phyloP scores from a whole-genome alignment of 495 filamentous ascomycete species.

The Penicillium silybi region DNA sequence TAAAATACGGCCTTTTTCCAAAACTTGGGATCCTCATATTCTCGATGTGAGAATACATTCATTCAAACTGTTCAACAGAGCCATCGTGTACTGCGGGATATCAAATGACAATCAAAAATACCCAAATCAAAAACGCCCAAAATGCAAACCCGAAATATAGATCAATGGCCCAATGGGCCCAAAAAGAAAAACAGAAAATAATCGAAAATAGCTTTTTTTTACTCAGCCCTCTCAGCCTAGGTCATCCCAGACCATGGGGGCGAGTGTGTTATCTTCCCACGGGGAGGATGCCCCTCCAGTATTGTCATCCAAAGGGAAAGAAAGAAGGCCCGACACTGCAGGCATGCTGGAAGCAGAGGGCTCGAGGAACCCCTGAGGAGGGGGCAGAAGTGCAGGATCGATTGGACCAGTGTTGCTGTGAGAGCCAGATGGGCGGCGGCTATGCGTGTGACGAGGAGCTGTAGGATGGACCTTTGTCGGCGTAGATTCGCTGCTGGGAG shows the following conservation, averaged over 20 bases:
- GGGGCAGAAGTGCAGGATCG: slow-evolving; percentile 33
- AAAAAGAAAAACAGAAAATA: background rate
- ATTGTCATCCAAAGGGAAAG: slow-evolving; percentile 36
- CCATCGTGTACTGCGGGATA: slow-evolving; percentile 33
- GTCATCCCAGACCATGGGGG: slow-evolving; percentile 46
- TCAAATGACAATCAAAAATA: slow-evolving; percentile 6
- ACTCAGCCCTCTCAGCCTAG: slow-evolving; percentile 14
- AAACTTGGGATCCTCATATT: background rate
- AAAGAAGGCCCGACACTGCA: slow-evolving; percentile 16
- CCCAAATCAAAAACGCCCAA: slow-evolving; percentile 5
- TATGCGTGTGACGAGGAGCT: slow-evolving; percentile 5
- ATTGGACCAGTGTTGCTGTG: slow-evolving; percentile 16
- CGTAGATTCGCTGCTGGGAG: slow-evolving; percentile 8
- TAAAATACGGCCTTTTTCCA: background rate
- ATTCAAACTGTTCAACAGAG: slow-evolving; percentile 2
- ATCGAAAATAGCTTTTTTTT: background rate
- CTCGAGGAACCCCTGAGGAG: slow-evolving; percentile 28
- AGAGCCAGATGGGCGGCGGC: slow-evolving; percentile 14
- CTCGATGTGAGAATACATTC: slow-evolving; percentile 3
- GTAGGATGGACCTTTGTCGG: slow-evolving; percentile 8
- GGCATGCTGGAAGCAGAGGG: slow-evolving; percentile 11
- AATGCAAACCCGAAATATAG: background rate
- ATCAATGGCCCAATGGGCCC: background rate
- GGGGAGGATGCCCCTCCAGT: slow-evolving; percentile 17
- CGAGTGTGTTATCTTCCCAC: slow-evolving; percentile 43